Conservation (phyloP, 257 asterid species). For the Coffea canephora region DNA sequence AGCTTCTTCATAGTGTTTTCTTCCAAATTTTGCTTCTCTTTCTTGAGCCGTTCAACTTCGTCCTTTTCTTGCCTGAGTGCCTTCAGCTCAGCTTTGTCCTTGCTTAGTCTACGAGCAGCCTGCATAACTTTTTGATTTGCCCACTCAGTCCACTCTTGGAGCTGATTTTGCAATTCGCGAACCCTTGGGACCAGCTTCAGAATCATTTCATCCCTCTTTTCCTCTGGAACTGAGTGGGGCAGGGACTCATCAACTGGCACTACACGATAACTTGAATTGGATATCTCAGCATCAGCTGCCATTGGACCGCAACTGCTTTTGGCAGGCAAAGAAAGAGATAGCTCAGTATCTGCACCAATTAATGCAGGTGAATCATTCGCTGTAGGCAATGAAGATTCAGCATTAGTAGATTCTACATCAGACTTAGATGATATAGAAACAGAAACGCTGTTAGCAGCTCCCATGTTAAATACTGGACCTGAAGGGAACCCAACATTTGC, state of each 20-base stretch:
- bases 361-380: constrained; percentile 36
- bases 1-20: constrained; percentile 77
- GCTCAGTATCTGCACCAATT: constrained; percentile 75
- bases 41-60: constrained; percentile 84
- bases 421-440: constrained; percentile 41
- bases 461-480: constrained; percentile 47
- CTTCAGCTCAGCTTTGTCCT: constrained; percentile 89
- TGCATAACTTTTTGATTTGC: constrained; percentile 99
- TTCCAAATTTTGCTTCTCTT: constrained; percentile 72
- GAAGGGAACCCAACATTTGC: constrained; percentile 45
- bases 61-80: constrained; percentile 88
- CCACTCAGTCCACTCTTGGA: constrained; percentile 99
- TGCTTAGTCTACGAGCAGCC: constrained; percentile 84
- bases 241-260: constrained; percentile 42
- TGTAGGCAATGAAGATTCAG: constrained; percentile 34
- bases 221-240: constrained; percentile 54
- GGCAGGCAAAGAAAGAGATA: constrained; percentile 78
- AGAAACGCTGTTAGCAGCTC: constrained; percentile 31
- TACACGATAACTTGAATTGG: constrained; percentile 32
- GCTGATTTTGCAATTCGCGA: constrained; percentile 73
- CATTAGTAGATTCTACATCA: constrained; percentile 29
- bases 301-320: constrained; percentile 43
- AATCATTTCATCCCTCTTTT: constrained; percentile 80
- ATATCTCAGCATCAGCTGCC: constrained; percentile 45
- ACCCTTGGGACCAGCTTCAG: constrained; percentile 71